Percentiles rank a stretch among this genome's conserved stretches.
Conservation (phyloP, 2,329 filamentous ascomycete genomes). For the Ophiostoma australiae region DNA sequence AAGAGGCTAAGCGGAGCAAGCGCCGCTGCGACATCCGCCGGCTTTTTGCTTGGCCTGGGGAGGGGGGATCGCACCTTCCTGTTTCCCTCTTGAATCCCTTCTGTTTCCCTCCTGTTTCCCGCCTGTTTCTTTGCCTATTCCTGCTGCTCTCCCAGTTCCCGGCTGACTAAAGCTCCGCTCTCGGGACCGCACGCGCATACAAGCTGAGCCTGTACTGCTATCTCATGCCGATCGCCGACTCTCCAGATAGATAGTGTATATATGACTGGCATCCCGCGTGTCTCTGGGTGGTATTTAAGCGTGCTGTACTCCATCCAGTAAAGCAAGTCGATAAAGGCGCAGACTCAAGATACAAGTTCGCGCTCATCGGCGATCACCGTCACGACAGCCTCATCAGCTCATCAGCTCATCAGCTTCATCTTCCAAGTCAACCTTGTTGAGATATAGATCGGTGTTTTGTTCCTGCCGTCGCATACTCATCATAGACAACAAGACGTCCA, state of each 20-base stretch:
- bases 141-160: neutral
- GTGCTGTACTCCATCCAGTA: neutral
- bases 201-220: neutral
- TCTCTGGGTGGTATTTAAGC: neutral
- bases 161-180: constrained; percentile 11
- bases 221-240: neutral
- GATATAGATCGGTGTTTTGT: neutral
- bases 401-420: neutral
- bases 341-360: neutral
- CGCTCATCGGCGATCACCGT: constrained; percentile 5
- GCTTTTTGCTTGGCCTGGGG: neutral
- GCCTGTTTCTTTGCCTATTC: no score
- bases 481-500: neutral
- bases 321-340: neutral
- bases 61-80: neutral
- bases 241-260: neutral
- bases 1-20: neutral
- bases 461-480: neutral
- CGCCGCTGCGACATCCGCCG: constrained; percentile 8
- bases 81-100: neutral
- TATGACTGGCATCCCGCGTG: neutral
- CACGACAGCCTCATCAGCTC: neutral
- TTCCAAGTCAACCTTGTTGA: neutral
- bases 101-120: no score
- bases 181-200: neutral